Percentiles rank a stretch among this genome's conserved stretches.
phyloP scores from a whole-genome alignment of 352 stramenopile genomes.

The Blastocystis sp. region DNA sequence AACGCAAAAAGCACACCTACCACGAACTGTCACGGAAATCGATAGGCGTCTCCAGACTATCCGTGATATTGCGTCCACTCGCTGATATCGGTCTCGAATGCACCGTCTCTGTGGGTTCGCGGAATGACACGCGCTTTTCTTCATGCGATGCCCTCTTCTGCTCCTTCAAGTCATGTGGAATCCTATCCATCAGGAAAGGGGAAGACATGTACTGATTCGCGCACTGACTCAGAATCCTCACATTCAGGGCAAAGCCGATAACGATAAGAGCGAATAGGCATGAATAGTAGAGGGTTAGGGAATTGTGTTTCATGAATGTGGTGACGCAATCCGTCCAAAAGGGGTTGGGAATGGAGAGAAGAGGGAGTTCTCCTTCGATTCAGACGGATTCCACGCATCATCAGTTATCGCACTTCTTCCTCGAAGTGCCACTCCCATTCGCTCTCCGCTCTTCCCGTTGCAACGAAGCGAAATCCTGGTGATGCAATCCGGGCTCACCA shows the following conservation, averaged over 20 bases:
- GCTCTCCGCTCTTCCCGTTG: too few relatives aligned
- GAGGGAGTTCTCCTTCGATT: not conserved
- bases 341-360: too few relatives aligned
- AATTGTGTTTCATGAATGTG: not conserved
- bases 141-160: not conserved
- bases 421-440: too few relatives aligned
- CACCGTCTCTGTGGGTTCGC: not conserved
- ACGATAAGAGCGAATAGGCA: not conserved
- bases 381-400: too few relatives aligned
- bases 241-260: not conserved
- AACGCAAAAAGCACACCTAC: constrained; percentile 5
- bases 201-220: not conserved
- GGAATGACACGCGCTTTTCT: not conserved
- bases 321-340: too few relatives aligned
- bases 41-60: not conserved
- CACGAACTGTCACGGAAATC: not conserved
- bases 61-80: not conserved
- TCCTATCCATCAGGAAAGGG: not conserved
- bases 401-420: too few relatives aligned
- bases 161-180: not conserved
- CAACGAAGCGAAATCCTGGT: too few relatives aligned
- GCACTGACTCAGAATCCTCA: not conserved
- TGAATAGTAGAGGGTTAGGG: not conserved
- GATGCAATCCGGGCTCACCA: too few relatives aligned
- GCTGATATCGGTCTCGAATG: not conserved